A percentile compares a stretch with the other conserved stretches of the same genome.
Conservation (phyloP, 208 protist species). For the Leishmania guyanensis region DNA sequence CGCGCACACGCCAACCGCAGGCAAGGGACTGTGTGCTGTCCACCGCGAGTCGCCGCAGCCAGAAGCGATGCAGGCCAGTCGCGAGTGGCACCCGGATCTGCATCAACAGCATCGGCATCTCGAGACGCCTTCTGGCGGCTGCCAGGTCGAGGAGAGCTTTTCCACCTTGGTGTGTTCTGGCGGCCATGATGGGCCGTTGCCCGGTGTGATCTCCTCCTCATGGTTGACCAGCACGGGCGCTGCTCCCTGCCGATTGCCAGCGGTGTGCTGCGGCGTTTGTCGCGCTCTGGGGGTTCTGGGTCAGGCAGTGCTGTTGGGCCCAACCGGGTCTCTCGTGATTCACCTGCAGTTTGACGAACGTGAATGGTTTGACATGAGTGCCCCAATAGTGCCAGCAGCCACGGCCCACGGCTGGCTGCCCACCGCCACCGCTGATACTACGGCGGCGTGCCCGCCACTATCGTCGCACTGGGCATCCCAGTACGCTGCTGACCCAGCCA, state of each 20-base stretch:
- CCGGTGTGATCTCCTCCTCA: neutral
- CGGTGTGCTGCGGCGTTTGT: slow-evolving; percentile 55
- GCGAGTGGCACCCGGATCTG: neutral
- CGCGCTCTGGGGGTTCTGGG: slow-evolving; percentile 35
- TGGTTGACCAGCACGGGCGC: neutral
- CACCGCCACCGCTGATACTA: slow-evolving; percentile 5
- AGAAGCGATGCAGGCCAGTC: slow-evolving; percentile 10
- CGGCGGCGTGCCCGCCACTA: slow-evolving; percentile 24
- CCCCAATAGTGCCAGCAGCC: neutral
- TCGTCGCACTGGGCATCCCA: slow-evolving; percentile 7
- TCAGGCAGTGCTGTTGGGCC: slow-evolving; percentile 63
- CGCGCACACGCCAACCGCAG: neutral
- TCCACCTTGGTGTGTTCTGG: neutral
- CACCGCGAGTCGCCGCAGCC: slow-evolving; percentile 1
- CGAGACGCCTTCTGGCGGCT: neutral
- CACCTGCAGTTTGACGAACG: slow-evolving; percentile 58
- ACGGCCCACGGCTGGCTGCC: neutral
- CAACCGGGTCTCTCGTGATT: slow-evolving; percentile 62
- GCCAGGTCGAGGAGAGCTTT: neutral
- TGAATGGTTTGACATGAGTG: slow-evolving; percentile 20
- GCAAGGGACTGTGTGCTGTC: slow-evolving; percentile 1
- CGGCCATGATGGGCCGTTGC: neutral
- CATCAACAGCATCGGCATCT: neutral
- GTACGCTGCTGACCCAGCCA: slow-evolving; percentile 6
- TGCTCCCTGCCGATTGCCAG: slow-evolving; percentile 13